Conservation (phyloP, 208 protist species). For the Polymyxa betae region DNA sequence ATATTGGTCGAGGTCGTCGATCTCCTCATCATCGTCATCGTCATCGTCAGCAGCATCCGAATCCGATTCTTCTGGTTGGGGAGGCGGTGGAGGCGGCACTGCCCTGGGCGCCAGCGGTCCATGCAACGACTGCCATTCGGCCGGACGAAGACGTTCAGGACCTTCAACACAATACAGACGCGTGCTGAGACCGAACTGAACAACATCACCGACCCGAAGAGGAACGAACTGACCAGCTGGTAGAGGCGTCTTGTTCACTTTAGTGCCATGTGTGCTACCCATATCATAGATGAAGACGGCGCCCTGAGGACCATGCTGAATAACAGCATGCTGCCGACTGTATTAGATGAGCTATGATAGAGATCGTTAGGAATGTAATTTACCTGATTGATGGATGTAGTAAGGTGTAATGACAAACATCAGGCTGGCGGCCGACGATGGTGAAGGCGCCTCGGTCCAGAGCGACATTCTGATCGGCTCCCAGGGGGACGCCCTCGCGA, state of each 20-base stretch:
- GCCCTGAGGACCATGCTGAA: constrained; percentile 28
- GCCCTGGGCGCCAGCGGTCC: neutral
- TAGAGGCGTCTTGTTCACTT: neutral
- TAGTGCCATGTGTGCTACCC: constrained; percentile 13
- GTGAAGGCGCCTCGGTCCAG: constrained; percentile 9
- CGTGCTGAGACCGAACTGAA: neutral
- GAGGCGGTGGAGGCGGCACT: neutral
- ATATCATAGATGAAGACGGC: constrained; percentile 43
- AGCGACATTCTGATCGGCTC: neutral
- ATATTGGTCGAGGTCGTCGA: constrained; percentile 30
- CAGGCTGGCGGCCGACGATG: constrained; percentile 13
- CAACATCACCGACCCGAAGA: constrained; percentile 42
- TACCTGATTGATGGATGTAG: constrained; percentile 37
- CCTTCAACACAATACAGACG: constrained; percentile 48
- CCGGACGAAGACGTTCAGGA: neutral
- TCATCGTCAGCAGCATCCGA: neutral
- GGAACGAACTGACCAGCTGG: neutral
- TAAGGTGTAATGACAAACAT: neutral
- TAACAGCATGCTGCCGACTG: constrained; percentile 39
- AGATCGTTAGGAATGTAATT: neutral
- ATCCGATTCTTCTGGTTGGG: neutral
- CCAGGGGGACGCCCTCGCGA: neutral
- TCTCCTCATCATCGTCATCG: constrained; percentile 28
- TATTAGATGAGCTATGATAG: neutral
- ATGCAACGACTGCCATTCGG: constrained; percentile 42